Evolutionary conservation across 805 yeast species (phyloP).

Genomic region (Starmerella vitae): DNA sequence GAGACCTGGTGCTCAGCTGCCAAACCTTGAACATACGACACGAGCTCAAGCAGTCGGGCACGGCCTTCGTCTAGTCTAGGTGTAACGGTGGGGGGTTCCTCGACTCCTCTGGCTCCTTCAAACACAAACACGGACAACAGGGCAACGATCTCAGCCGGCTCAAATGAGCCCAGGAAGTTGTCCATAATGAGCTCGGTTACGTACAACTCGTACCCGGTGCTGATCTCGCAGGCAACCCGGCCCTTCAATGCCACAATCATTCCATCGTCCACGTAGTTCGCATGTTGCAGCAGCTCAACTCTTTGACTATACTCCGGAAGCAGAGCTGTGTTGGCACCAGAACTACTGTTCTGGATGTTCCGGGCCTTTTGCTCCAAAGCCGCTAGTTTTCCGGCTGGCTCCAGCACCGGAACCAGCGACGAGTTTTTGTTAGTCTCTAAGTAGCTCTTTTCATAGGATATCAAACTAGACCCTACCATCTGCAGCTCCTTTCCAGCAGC

Average conservation of each 20-base stretch:
- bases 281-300: constrained; percentile 56
- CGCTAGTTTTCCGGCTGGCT: no score
- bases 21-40: constrained; percentile 45
- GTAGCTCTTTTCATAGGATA: no score
- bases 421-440: no score
- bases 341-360: constrained; percentile 35
- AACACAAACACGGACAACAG: constrained; percentile 81
- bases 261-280: constrained; percentile 66
- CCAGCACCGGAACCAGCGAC: no score
- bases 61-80: constrained; percentile 61
- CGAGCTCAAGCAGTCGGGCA: constrained; percentile 54
- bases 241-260: constrained; percentile 53
- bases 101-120: constrained; percentile 66
- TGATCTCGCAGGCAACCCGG: constrained; percentile 34
- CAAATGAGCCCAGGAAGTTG: constrained; percentile 83
- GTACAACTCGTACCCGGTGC: constrained; percentile 83
- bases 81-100: constrained; percentile 53
- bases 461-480: not conserved
- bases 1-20: constrained; percentile 57
- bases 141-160: constrained; percentile 95
- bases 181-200: constrained; percentile 81
- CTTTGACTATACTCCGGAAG: constrained; percentile 92
- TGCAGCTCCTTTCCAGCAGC: constrained; percentile 1
- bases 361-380: constrained; percentile 5
- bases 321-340: constrained; percentile 78